A percentile compares a stretch with the other conserved stretches of the same genome.
Evolutionary conservation across 306 rosid genomes (phyloP).

Genomic region (Prosopis cineraria): DNA sequence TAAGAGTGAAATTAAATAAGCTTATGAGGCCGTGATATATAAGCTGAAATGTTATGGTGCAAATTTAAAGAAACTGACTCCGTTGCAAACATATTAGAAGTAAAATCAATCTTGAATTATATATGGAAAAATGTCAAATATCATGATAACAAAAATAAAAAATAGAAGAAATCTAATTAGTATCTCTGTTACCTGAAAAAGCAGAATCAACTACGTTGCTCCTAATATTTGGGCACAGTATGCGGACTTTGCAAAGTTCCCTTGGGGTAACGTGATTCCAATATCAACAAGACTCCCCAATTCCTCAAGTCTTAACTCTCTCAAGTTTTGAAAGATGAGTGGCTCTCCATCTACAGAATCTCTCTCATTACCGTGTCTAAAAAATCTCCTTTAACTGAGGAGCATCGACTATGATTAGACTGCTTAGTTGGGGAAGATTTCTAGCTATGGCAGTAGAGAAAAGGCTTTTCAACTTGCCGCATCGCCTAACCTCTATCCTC

Average conservation of each 20-base stretch:
- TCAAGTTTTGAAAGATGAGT: conserved; percentile 2
- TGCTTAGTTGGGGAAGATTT: conserved; percentile 7
- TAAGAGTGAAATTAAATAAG: no score
- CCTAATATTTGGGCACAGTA: neutral
- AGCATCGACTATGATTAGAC: neutral
- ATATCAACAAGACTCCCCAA: neutral
- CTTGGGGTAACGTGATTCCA: neutral
- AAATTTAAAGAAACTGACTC: neutral
- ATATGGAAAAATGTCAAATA: neutral
- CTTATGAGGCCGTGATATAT: no score
- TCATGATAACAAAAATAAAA: neutral
- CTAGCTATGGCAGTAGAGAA: neutral
- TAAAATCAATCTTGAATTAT: neutral
- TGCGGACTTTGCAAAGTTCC: neutral
- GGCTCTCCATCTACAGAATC: neutral
- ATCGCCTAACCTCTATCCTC: neutral
- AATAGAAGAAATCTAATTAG: neutral
- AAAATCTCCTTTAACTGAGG: neutral
- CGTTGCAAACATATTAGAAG: neutral
- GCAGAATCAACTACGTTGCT: neutral
- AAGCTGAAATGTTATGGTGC: neutral
- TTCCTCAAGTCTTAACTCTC: neutral
- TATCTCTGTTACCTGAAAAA: neutral
- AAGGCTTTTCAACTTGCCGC: conserved; percentile 19
- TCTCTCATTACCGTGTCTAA: neutral